Evolutionary conservation across 2,329 filamentous ascomycete species (phyloP).

Genomic region (Apiospora rasikravindrae): DNA sequence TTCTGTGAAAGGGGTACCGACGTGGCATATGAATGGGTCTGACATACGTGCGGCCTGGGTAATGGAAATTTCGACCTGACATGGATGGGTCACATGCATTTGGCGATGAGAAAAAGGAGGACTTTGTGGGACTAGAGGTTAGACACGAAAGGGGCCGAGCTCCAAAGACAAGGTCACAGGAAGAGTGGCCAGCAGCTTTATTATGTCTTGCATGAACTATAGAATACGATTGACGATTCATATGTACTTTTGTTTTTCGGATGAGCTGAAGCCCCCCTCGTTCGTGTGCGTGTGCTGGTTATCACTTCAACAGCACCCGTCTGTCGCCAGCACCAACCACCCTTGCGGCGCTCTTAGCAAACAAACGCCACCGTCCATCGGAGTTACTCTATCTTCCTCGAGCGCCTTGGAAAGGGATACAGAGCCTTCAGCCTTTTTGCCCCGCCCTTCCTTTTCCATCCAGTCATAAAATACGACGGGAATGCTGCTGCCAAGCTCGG

Average conservation of each 20-base stretch:
- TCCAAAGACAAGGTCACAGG: not conserved
- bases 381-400: too few species aligned
- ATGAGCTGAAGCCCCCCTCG: not conserved
- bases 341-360: not conserved
- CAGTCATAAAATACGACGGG: not conserved
- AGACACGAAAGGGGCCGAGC: not conserved
- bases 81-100: not conserved
- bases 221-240: slow-evolving; percentile 12
- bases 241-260: not conserved
- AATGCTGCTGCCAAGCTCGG: not conserved
- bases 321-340: not conserved
- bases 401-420: too few species aligned
- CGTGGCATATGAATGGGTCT: not conserved
- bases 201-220: slow-evolving; percentile 15
- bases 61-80: not conserved
- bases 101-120: not conserved
- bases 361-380: too few species aligned
- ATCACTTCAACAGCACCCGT: not conserved
- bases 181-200: not conserved
- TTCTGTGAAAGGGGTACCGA: not conserved
- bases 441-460: too few species aligned
- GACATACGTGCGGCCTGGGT: not conserved
- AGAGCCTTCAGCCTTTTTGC: too few species aligned
- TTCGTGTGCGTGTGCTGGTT: not conserved
- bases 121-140: not conserved